Conservation (phyloP, 2,329 filamentous ascomycete genomes). For the Pseudohalonectria lignicola region DNA sequence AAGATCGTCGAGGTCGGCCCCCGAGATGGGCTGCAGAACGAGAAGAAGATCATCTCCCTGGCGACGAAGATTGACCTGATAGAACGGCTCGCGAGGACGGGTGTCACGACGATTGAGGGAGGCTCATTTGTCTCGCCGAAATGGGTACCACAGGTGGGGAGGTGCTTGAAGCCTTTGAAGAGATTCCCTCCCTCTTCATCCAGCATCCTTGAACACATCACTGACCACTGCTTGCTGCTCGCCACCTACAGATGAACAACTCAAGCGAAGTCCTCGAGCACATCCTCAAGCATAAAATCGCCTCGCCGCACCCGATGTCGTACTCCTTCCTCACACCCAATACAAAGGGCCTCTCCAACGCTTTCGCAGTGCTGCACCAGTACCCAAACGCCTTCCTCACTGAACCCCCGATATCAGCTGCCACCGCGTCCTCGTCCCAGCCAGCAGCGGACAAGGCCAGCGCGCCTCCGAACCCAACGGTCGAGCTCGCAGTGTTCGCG, state of each 20-base stretch:
- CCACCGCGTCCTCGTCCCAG: too few relatives aligned
- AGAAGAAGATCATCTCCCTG: constrained; percentile 60
- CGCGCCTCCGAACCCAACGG: constrained; percentile 25
- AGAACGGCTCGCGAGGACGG: constrained; percentile 54
- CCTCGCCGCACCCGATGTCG: constrained; percentile 45
- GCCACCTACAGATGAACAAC: constrained; percentile 59
- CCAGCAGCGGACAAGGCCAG: constrained; percentile 9
- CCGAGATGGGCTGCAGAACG: constrained; percentile 79
- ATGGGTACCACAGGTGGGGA: constrained; percentile 62
- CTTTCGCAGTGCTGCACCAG: constrained; percentile 38
- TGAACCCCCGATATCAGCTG: too few relatives aligned
- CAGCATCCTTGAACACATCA: too few relatives aligned
- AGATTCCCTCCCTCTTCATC: not conserved
- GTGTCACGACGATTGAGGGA: constrained; percentile 64
- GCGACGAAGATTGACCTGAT: constrained; percentile 70
- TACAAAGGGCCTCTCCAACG: constrained; percentile 57
- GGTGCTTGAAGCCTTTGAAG: not conserved
- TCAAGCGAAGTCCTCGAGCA: constrained; percentile 65
- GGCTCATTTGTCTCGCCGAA: constrained; percentile 76
- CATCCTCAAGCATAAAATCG: constrained; percentile 46
- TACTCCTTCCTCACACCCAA: constrained; percentile 81
- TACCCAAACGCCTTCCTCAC: constrained; percentile 38
- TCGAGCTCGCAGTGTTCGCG: constrained; percentile 43
- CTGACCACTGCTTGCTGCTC: too few relatives aligned
- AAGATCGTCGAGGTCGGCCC: constrained; percentile 72